These are phyloP conservation scores for Turritis glabra DNA, from an alignment of 345 rosid species.

Conservation along the genomic window DNA sequence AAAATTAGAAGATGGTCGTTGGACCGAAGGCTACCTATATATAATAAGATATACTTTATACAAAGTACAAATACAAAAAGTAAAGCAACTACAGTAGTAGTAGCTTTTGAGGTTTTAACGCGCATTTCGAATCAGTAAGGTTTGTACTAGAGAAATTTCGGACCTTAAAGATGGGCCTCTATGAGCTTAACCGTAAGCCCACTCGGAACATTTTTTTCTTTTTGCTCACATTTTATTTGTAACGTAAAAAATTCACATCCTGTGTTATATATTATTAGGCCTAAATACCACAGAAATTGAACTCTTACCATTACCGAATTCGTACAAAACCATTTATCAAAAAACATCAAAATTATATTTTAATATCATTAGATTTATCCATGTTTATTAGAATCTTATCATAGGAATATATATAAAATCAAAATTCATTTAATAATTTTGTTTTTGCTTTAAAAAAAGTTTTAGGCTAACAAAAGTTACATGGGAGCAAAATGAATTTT, in stretches of 20 bases:
- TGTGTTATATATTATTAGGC: neutral
- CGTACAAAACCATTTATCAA: no score
- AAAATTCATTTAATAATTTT: no score
- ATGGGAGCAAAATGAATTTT: neutral
- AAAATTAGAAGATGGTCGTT: constrained; percentile 1
- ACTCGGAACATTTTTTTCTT: neutral
- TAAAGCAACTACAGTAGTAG: constrained; percentile 13
- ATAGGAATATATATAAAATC: no score
- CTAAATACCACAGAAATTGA: neutral
- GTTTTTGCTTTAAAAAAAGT: no score
- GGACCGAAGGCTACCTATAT: neutral
- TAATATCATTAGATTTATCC: neutral
- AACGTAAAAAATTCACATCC: neutral
- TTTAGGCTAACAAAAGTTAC: neutral
- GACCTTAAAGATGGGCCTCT: neutral
- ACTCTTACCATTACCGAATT: no score
- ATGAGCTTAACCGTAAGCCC: neutral
- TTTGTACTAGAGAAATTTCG: neutral
- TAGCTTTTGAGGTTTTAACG: neutral
- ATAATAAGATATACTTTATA: no score
- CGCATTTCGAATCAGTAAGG: neutral
- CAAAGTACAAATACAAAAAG: constrained; percentile 20
- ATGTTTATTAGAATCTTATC: no score
- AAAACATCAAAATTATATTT: no score
- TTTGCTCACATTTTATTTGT: neutral